phyloP scores from a whole-genome alignment of 2,329 filamentous ascomycete species.

The Phyllosticta paracitricarpa region DNA sequence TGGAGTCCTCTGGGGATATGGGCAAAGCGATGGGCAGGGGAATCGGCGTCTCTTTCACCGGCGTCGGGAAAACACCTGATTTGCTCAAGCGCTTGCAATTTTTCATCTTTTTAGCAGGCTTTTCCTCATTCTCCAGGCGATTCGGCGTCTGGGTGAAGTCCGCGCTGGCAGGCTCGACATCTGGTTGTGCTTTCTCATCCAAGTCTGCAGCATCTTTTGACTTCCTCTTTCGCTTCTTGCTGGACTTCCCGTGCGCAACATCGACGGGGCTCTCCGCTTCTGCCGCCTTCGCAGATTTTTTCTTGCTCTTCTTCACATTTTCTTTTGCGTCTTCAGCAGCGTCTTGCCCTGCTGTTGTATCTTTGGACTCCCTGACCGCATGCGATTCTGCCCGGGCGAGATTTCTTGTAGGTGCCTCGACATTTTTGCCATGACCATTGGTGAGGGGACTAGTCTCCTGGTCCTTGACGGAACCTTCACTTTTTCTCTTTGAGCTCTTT shows the following conservation, averaged over 20 bases:
- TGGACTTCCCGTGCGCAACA: not conserved
- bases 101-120: constrained; percentile 5
- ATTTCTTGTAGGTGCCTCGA: not conserved
- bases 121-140: not conserved
- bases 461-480: not conserved
- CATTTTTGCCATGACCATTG: not conserved
- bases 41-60: constrained; percentile 3
- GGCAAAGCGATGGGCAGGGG: not conserved
- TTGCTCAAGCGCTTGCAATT: not conserved
- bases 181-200: not conserved
- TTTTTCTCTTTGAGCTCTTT: constrained; percentile 8
- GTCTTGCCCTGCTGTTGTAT: not conserved
- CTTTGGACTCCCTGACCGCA: not conserved
- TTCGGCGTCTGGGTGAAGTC: not conserved
- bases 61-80: not conserved
- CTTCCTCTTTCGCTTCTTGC: constrained; percentile 8
- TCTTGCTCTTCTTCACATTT: not conserved
- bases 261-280: not conserved
- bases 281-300: not conserved
- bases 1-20: not conserved
- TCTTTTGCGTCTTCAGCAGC: not conserved
- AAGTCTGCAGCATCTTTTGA: not conserved
- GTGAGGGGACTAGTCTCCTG: not conserved
- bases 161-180: not conserved
- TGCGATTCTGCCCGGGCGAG: not conserved